Evolutionary conservation across 163 green algal genomes (phyloP), one percentile per base, ranked within the genome.

Genomic region (Scenedesmus sp.): DNA sequence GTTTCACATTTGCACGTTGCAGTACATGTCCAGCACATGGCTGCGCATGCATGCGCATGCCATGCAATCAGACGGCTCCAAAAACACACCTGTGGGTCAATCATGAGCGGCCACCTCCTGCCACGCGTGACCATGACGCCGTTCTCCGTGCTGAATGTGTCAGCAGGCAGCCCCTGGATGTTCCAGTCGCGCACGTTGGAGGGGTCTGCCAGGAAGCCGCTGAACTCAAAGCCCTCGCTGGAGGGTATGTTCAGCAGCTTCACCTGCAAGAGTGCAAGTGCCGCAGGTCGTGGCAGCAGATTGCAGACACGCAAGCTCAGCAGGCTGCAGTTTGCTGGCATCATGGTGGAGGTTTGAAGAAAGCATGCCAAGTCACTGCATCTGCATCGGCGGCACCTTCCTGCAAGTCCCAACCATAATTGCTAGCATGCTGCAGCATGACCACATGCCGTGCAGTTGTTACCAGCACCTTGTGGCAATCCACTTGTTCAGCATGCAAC

Each of bases 131-230:
- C 95, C 93, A 99, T 97, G 64, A 98, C 96, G 73, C 97, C 97
- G 88, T 99, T 99, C 94, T 98, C 97, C 2, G 96, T 98, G 79
- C 93, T 97, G 94, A 99, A 99, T 13, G 94, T 93, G 93, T 98
- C 97, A 3, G 95, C 94, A 52, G 97, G 97, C 87, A 99, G 95
- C 9, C 96, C 97, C 93, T 97, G 95, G 91, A 98, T 98, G 94
- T 98, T 98, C 97, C 97, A 99, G 93, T 99, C 97, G 56, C 97
- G 94, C 83, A 99, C 96, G 79, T 97, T 95, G 13, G 91, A 94
- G 20, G 97, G 96, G 92, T 98, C 95, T 56, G 97, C 97, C 89
- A 98, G 93, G 96, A 99, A 99, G 57, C 95, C 83, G 20, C 94
- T 93, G 82, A 99, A 98, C 88, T 98, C 96, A 94, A 98, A 98